Evolutionary conservation across 805 yeast species (phyloP).

Genomic region (Saturnispora hagleri): DNA sequence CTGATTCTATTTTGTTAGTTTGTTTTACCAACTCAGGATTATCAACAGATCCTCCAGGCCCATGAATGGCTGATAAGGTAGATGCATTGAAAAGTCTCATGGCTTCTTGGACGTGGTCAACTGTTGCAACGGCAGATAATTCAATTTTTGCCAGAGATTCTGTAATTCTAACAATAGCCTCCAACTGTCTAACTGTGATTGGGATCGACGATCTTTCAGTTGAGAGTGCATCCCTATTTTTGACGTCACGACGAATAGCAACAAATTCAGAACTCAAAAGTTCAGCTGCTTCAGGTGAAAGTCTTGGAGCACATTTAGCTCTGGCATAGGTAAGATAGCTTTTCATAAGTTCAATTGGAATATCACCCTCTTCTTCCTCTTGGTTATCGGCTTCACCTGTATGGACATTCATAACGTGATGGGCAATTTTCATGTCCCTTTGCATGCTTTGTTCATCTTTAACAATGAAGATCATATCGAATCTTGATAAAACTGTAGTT

Average conservation of each 20-base stretch:
- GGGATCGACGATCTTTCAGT: slow-evolving; percentile 93
- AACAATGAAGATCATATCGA: slow-evolving; percentile 96
- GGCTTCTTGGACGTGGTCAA: slow-evolving; percentile 91
- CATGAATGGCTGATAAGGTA: slow-evolving; percentile 78
- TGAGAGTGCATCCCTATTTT: slow-evolving; percentile 68
- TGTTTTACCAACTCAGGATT: slow-evolving; percentile 55
- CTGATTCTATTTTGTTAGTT: slow-evolving; percentile 71
- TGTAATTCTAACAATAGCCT: slow-evolving; percentile 92
- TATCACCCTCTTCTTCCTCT: slow-evolving; percentile 55
- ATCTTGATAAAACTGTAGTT: slow-evolving; percentile 91
- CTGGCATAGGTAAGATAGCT: slow-evolving; percentile 88
- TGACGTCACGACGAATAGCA: slow-evolving; percentile 75
- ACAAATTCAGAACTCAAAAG: slow-evolving; percentile 87
- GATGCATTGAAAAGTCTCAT: slow-evolving; percentile 91
- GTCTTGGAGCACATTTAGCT: slow-evolving; percentile 83
- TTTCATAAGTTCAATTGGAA: slow-evolving; percentile 85
- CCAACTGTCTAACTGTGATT: slow-evolving; percentile 93
- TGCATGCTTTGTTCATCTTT: slow-evolving; percentile 87
- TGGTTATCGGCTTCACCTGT: slow-evolving; percentile 54
- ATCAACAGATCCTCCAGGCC: slow-evolving; percentile 36
- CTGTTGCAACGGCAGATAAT: slow-evolving; percentile 74
- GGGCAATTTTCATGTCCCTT: slow-evolving; percentile 83
- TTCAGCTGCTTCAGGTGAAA: slow-evolving; percentile 84
- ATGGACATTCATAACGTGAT: slow-evolving; percentile 91
- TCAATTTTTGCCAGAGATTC: slow-evolving; percentile 87